Conservation (phyloP, 1,139 yeast species). For the Diutina pseudorugosa region DNA sequence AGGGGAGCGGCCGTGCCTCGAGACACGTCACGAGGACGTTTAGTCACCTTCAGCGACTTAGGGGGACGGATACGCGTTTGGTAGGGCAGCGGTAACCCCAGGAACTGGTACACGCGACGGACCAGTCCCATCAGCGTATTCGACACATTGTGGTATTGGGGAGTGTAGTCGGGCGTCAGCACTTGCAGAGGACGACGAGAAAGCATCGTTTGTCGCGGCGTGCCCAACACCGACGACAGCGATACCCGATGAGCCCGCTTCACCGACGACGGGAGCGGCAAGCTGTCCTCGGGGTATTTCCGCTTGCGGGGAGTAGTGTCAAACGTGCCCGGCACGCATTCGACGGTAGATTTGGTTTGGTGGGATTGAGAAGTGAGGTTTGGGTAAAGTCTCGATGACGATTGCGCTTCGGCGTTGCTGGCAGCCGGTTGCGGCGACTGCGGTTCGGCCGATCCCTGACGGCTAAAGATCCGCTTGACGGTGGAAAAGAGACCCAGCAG, state of each 20-base stretch:
- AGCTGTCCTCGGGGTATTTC: not conserved
- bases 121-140: conserved; percentile 10
- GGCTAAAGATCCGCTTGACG: conserved; percentile 4
- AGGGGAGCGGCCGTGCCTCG: conserved; percentile 6
- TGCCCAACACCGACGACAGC: not conserved
- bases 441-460: not conserved
- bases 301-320: not conserved
- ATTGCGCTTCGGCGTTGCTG: not conserved
- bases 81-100: conserved; percentile 56
- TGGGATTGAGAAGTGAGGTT: not conserved
- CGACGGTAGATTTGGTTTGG: not conserved
- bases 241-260: conserved; percentile 1
- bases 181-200: not conserved
- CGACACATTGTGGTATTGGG: conserved; percentile 22
- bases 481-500: conserved; percentile 2
- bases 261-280: not conserved
- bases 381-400: not conserved
- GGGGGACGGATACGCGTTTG: conserved; percentile 36
- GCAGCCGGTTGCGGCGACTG: not conserved
- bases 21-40: not conserved
- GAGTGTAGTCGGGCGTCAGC: conserved; percentile 27
- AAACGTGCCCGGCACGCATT: conserved; percentile 2
- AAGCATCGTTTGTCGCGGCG: not conserved
- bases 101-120: conserved; percentile 43
- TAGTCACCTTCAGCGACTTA: conserved; percentile 4